A percentile compares a stretch with the other conserved stretches of the same genome.
Evolutionary conservation across 306 rosid genomes (phyloP).

Genomic region (Heteromeles arbutifolia): DNA sequence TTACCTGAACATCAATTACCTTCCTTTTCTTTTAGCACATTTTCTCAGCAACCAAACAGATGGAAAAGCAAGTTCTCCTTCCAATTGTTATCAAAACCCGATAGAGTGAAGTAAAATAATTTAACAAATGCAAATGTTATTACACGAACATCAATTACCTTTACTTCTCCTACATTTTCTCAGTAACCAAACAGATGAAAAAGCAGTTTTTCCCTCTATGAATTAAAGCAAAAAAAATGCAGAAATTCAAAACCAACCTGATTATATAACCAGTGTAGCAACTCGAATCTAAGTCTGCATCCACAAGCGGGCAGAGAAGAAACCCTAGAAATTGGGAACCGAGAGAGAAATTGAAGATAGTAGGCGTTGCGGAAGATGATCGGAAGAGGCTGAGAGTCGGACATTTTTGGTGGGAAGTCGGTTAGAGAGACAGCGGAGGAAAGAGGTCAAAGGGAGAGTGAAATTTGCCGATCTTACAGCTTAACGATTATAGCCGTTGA

Average conservation of each 20-base stretch:
- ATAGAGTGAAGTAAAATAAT: background rate
- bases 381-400: constrained; percentile 7
- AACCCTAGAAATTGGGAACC: constrained; percentile 10
- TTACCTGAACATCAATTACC: background rate
- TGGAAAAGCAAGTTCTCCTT: background rate
- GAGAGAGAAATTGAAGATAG: background rate
- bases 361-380: background rate
- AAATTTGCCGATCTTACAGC: constrained; percentile 26
- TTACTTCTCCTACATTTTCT: no score
- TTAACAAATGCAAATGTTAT: no score
- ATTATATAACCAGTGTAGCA: background rate
- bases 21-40: background rate
- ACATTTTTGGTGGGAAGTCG: constrained; percentile 18
- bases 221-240: background rate
- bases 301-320: background rate
- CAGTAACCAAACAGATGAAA: no score
- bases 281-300: background rate
- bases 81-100: background rate
- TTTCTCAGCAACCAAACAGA: background rate
- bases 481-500: constrained; percentile 11
- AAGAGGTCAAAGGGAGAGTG: constrained; percentile 18
- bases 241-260: background rate
- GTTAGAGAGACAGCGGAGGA: background rate
- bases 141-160: no score
- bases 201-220: background rate